Evolutionary conservation across 2,329 filamentous ascomycete species (phyloP), one percentile per base, ranked within the genome.

Genomic region (Hypocreales sp.): DNA sequence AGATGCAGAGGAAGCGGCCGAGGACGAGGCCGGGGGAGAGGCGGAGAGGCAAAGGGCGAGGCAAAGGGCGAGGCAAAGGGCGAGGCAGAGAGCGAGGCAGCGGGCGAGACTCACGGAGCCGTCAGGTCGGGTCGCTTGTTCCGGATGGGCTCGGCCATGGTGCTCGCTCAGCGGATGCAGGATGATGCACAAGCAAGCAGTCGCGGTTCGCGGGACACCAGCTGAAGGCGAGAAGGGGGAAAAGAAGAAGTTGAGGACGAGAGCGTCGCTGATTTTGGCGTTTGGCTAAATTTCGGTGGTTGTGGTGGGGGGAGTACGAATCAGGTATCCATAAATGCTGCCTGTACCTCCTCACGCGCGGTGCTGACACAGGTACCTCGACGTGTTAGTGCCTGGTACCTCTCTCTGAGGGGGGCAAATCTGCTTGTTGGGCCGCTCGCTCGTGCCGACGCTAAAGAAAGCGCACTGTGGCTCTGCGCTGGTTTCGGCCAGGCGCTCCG

Each of bases 91-190:
- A 2, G 10, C n/a, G n/a, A 7, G 6, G 19, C 11, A 8, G 20
- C n/a, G 12, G 21, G 26, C 12, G 19, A 14, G 19, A 67, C 68
- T 56, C 56, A 73, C 68, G 68, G 68, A 42, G 68, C 68, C 51
- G 58, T 56, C 38, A 60, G 48, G 43, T 72, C 67, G 34, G 61
- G 55, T 43, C 68, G 64, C 55, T 72, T 71, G 54, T 68, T 70
- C 55, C 67, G 67, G 49, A 73, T 73, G 37, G 68, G 67, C 51
- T 73, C 67, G 45, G 67, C 66, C 67, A 73, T 72, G 43, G 43
- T 56, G 51, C 50, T 42, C 45, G 46, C 41, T 44, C 37, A 29
- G 38, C 23, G 33, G 27, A 31, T 41, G 36, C 34, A 31, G 31
- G 38, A 29, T 29, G 37, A 31, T 41, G 34, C 36, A 41, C 32